These are phyloP conservation scores for Viola odorata DNA, from an alignment of 345 rosid species.

Conservation along the genomic window DNA sequence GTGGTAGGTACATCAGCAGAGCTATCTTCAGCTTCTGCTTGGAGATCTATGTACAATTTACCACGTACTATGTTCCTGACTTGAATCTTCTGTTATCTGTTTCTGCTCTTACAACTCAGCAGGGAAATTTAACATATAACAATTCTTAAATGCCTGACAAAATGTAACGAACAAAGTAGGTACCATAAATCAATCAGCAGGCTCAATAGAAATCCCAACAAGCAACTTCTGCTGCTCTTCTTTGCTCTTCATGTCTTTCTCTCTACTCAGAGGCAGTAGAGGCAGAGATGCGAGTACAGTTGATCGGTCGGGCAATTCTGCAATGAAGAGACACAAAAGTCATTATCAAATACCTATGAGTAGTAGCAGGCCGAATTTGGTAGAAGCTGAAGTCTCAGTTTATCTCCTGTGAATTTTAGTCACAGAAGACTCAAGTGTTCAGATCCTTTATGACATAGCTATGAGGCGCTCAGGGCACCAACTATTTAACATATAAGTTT, in stretches of 20 bases:
- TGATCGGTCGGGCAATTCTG: slow-evolving; percentile 79
- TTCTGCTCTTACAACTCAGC: slow-evolving; percentile 6
- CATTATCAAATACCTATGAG: background rate
- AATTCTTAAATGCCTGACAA: slow-evolving; percentile 4
- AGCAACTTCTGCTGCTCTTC: slow-evolving; percentile 82
- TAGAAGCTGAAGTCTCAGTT: background rate
- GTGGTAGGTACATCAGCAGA: slow-evolving; percentile 18
- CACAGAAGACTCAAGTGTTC: background rate
- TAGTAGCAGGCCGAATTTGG: background rate
- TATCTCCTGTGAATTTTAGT: background rate
- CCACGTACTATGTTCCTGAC: slow-evolving; percentile 10
- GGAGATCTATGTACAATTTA: slow-evolving; percentile 22
- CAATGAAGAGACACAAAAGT: slow-evolving; percentile 1
- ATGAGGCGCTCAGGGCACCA: no score
- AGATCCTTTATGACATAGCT: background rate
- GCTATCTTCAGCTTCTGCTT: slow-evolving; percentile 48
- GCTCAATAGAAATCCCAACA: slow-evolving; percentile 60
- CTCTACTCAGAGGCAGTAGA: slow-evolving; percentile 53
- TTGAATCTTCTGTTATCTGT: slow-evolving; percentile 10
- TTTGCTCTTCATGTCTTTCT: slow-evolving; percentile 55
- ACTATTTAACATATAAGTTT: no score
- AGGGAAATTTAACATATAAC: slow-evolving; percentile 1
- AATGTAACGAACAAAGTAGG: background rate
- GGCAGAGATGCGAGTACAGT: slow-evolving; percentile 33
- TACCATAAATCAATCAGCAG: slow-evolving; percentile 44